phyloP scores from a whole-genome alignment of 2,329 filamentous ascomycete genomes.

The Laburnicola sp. region DNA sequence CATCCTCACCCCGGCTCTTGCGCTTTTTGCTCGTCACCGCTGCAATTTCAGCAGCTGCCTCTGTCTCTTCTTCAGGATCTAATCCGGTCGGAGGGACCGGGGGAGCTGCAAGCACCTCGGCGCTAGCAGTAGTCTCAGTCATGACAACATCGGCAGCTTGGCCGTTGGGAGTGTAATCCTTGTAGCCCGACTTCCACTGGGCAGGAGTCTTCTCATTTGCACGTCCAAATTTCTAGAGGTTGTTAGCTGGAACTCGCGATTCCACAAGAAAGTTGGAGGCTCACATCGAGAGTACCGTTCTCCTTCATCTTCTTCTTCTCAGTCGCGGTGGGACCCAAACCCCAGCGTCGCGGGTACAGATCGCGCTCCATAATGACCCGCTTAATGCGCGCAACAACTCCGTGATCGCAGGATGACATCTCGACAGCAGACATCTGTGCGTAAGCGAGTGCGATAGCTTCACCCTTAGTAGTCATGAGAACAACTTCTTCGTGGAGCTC shows the following conservation, averaged over 20 bases:
- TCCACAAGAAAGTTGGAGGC: conserved; percentile 19
- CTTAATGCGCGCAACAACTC: conserved; percentile 98
- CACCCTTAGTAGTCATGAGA: conserved; percentile 98
- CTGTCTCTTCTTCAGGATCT: conserved; percentile 20
- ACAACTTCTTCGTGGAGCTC: conserved; percentile 96
- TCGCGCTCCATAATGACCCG: conserved; percentile 99
- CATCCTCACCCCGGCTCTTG: conserved; percentile 54
- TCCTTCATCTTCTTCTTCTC: conserved; percentile 99
- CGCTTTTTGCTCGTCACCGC: conserved; percentile 49
- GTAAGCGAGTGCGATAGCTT: conserved; percentile 94
- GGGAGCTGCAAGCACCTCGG: conserved; percentile 44
- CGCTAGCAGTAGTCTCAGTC: conserved; percentile 37
- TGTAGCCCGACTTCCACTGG: conserved; percentile 91
- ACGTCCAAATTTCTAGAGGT: conserved; percentile 77
- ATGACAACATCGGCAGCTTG: conserved; percentile 26
- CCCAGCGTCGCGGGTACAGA: conserved; percentile 95
- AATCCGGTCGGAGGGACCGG: conserved; percentile 38
- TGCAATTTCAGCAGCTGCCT: conserved; percentile 30
- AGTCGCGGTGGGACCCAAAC: conserved; percentile 84
- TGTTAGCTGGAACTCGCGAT: conserved; percentile 37
- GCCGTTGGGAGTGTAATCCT: conserved; percentile 63
- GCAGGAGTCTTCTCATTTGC: conserved; percentile 90
- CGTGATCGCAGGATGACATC: conserved; percentile 95
- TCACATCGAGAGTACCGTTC: conserved; percentile 87
- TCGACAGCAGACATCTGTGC: conserved; percentile 98